Conservation (phyloP, 805 yeast genomes). For the Yarrowia divulgata region DNA sequence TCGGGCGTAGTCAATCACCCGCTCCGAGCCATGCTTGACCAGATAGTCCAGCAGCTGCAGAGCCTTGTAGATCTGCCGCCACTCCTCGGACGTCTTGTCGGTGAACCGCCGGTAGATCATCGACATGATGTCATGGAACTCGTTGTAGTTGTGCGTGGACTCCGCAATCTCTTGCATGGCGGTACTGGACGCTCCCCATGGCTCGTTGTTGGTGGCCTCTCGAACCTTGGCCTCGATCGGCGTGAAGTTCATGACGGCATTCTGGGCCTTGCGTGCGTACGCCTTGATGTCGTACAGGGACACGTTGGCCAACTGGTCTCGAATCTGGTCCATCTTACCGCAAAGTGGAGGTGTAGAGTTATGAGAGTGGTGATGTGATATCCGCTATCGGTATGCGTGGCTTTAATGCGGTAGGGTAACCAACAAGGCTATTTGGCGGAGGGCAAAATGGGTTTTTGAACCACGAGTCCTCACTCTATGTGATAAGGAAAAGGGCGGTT, state of each 20-base stretch:
- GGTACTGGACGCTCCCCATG: conserved; percentile 96
- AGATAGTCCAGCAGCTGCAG: conserved; percentile 90
- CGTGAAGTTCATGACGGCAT: conserved; percentile 93
- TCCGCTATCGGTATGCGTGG: conserved; percentile 15
- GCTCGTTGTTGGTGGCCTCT: conserved; percentile 98
- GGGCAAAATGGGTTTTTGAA: neutral
- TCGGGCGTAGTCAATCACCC: conserved; percentile 94
- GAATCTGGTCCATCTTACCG: conserved; percentile 36
- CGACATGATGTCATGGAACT: conserved; percentile 57
- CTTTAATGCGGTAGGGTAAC: conserved; percentile 37
- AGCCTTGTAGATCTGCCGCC: conserved; percentile 98
- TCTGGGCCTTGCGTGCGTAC: conserved; percentile 96
- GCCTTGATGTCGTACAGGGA: conserved; percentile 95
- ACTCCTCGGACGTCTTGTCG: conserved; percentile 93
- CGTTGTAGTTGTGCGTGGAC: conserved; percentile 78
- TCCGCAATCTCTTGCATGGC: conserved; percentile 95
- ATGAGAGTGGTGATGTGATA: neutral
- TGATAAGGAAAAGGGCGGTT: too few relatives aligned
- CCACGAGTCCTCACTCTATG: too few relatives aligned
- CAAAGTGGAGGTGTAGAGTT: conserved; percentile 19
- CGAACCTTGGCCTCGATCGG: conserved; percentile 91
- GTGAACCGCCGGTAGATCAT: conserved; percentile 78
- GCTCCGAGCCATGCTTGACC: conserved; percentile 89
- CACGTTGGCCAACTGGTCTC: conserved; percentile 57
- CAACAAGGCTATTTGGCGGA: neutral